Evolutionary conservation across 176 grass and related monocot genomes (phyloP).

Genomic region (Thinopyrum elongatum): DNA sequence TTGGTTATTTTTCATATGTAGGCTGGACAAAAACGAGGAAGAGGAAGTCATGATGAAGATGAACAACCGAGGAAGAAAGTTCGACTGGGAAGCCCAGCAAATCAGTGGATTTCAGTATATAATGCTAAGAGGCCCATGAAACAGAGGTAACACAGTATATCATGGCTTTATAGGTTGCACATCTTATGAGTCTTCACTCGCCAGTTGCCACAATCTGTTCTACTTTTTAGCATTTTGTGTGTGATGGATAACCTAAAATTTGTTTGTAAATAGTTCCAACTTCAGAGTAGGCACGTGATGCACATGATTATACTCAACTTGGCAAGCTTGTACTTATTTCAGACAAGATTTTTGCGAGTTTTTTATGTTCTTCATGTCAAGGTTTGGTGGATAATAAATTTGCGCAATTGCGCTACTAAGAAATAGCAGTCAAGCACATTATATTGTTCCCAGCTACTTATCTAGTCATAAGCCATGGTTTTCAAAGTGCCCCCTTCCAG

Average conservation of each 20-base stretch:
- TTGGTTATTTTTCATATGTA: slow-evolving; percentile 42
- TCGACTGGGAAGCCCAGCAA: slow-evolving; percentile 90
- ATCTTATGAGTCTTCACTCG: neutral
- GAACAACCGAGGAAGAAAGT: slow-evolving; percentile 98
- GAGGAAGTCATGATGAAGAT: slow-evolving; percentile 91
- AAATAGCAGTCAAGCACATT: neutral
- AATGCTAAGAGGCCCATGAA: slow-evolving; percentile 96
- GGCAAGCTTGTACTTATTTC: slow-evolving; percentile 1
- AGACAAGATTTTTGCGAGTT: neutral
- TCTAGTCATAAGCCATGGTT: neutral
- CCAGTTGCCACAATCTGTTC: neutral
- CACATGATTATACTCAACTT: neutral
- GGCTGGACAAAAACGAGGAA: slow-evolving; percentile 96
- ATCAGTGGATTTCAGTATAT: slow-evolving; percentile 98
- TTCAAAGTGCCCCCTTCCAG: slow-evolving; percentile 2
- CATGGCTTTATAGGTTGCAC: neutral
- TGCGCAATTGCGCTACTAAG: neutral
- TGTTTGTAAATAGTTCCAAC: neutral
- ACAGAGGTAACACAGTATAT: slow-evolving; percentile 71
- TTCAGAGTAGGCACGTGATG: neutral
- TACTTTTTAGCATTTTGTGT: neutral
- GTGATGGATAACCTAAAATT: slow-evolving; percentile 1
- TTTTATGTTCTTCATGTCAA: slow-evolving; percentile 9
- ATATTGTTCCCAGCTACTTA: slow-evolving; percentile 16
- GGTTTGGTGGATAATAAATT: slow-evolving; percentile 16